Evolutionary conservation across 768 basidiomycete species (phyloP).

Genomic region (Tulasnella sp.): DNA sequence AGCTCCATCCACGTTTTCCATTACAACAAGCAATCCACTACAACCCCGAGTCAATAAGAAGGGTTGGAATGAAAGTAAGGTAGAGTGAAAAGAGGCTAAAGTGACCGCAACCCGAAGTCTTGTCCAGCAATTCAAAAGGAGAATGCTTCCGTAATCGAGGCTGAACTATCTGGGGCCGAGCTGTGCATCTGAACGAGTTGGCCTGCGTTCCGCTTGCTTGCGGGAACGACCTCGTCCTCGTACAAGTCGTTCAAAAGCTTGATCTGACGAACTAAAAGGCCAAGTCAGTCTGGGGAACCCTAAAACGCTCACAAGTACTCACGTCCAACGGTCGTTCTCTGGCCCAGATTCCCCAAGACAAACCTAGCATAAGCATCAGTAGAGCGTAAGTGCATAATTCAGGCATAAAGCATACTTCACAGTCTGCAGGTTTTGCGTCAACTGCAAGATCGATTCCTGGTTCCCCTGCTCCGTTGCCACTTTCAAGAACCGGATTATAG

Average conservation of each 20-base stretch:
- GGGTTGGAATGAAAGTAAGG: too few species aligned
- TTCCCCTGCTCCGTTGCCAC: slow-evolving; percentile 63
- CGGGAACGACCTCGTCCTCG: slow-evolving; percentile 1
- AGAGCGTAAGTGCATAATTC: too few species aligned
- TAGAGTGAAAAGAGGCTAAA: too few species aligned
- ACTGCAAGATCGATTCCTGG: slow-evolving; percentile 57
- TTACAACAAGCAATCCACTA: too few species aligned
- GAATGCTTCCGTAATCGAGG: too few species aligned
- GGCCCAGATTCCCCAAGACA: slow-evolving; percentile 21
- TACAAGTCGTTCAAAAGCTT: slow-evolving; percentile 6
- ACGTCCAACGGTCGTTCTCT: slow-evolving; percentile 13
- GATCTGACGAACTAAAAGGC: slow-evolving; percentile 15
- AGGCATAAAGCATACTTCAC: slow-evolving; percentile 54
- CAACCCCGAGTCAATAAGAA: too few species aligned
- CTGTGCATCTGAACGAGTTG: neutral
- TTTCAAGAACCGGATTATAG: slow-evolving; percentile 66
- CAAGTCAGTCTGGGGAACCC: too few species aligned
- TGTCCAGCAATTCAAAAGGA: too few species aligned
- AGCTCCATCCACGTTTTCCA: too few species aligned
- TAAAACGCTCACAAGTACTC: neutral
- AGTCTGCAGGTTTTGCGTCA: slow-evolving; percentile 68
- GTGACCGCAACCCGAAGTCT: too few species aligned
- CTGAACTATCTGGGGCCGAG: too few species aligned
- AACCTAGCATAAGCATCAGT: neutral
- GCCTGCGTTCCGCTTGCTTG: neutral